A percentile compares a stretch with the other conserved stretches of the same genome.
These are phyloP conservation scores for Nemania sp. DNA, from an alignment of 2,329 filamentous ascomycete genomes.

Conservation along the genomic window DNA sequence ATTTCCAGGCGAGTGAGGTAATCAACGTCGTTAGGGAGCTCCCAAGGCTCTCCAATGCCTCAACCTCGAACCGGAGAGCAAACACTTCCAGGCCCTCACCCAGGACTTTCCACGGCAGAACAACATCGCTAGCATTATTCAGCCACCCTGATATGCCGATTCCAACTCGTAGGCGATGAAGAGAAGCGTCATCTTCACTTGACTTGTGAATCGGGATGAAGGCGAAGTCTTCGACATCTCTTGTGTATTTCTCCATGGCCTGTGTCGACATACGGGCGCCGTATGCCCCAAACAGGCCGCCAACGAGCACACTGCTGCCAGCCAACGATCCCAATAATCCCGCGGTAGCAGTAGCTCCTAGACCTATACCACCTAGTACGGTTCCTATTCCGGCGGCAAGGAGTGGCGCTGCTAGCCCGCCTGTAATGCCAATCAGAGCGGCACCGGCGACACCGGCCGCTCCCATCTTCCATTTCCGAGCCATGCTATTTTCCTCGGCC, in stretches of 20 bases:
- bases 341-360: slow-evolving; percentile 83
- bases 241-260: slow-evolving; percentile 87
- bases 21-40: slow-evolving; percentile 82
- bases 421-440: slow-evolving; percentile 77
- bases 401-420: slow-evolving; percentile 81
- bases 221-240: slow-evolving; percentile 89
- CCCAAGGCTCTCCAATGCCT: slow-evolving; percentile 81
- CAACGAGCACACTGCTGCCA: slow-evolving; percentile 82
- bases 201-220: slow-evolving; percentile 76
- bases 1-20: slow-evolving; percentile 83
- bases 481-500: slow-evolving; percentile 70
- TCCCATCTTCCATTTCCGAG: slow-evolving; percentile 79
- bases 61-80: slow-evolving; percentile 84
- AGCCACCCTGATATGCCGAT: slow-evolving; percentile 89
- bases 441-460: slow-evolving; percentile 56
- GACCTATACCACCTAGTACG: slow-evolving; percentile 80
- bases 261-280: slow-evolving; percentile 83
- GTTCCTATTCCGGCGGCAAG: slow-evolving; percentile 84
- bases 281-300: slow-evolving; percentile 89
- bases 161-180: slow-evolving; percentile 79
- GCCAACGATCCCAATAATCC: slow-evolving; percentile 84
- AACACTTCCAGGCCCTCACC: slow-evolving; percentile 79
- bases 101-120: slow-evolving; percentile 82
- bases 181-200: slow-evolving; percentile 59
- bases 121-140: slow-evolving; percentile 75